These are phyloP conservation scores for Neurospora tetraspora DNA, from an alignment of 495 filamentous ascomycete genomes.

Conservation along the genomic window DNA sequence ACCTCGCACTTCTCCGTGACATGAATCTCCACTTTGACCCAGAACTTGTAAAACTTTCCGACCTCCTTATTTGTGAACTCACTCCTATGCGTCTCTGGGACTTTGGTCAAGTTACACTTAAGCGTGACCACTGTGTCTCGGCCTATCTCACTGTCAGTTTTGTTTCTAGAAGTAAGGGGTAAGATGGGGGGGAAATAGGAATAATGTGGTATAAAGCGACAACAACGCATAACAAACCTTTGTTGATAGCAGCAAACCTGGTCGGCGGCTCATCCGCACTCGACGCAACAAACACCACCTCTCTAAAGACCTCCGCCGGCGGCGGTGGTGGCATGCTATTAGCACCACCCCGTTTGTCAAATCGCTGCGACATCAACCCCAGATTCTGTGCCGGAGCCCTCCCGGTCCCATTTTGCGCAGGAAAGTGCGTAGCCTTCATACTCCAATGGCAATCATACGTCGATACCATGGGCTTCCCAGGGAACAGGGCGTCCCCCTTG, in stretches of 20 bases:
- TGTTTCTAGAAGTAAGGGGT: background rate
- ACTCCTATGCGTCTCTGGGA: conserved; percentile 1
- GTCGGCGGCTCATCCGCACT: conserved; percentile 7
- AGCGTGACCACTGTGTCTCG: conserved; percentile 3
- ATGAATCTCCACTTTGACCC: conserved; percentile 11
- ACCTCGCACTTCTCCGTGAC: conserved; percentile 10
- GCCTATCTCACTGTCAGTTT: conserved; percentile 1
- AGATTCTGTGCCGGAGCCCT: background rate
- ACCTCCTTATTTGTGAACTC: conserved; percentile 2
- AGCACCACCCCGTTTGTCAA: background rate
- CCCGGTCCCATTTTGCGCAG: background rate
- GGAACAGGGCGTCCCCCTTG: conserved; percentile 19
- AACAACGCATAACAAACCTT: conserved; percentile 1
- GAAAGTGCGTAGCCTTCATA: conserved; percentile 11
- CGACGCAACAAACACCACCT: conserved; percentile 16
- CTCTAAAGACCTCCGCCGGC: conserved; percentile 4
- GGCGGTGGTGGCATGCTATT: background rate
- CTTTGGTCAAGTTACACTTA: conserved; percentile 14
- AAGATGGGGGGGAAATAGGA: background rate
- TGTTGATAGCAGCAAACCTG: conserved; percentile 3
- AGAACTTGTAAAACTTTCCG: conserved; percentile 13
- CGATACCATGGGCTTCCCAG: conserved; percentile 7
- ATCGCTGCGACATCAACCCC: background rate
- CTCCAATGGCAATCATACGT: conserved; percentile 15
- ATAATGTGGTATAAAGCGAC: background rate